A percentile compares a stretch with the other conserved stretches of the same genome.
These are phyloP conservation scores for Lentinula detonsa DNA, from an alignment of 768 basidiomycete genomes.

Conservation along the genomic window DNA sequence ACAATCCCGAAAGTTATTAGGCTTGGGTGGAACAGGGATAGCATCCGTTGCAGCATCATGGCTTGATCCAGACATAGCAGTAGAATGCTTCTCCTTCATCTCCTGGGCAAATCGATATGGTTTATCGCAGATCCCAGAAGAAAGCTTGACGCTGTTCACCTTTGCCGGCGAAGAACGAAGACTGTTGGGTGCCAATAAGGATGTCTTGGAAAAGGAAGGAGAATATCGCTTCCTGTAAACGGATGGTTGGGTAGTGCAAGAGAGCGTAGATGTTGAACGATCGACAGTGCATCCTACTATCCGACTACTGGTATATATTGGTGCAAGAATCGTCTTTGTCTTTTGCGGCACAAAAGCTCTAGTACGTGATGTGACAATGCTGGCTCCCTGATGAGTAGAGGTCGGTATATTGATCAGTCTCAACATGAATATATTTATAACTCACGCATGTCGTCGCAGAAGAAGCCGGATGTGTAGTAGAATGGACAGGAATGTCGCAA, in stretches of 20 bases:
- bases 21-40: neutral
- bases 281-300: too few species aligned
- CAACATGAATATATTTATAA: too few species aligned
- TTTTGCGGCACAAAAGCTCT: too few species aligned
- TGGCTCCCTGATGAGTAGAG: too few species aligned
- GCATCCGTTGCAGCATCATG: neutral
- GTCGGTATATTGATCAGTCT: too few species aligned
- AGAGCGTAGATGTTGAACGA: too few species aligned
- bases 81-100: neutral
- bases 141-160: neutral
- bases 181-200: neutral
- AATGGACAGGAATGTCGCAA: too few species aligned
- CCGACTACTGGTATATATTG: too few species aligned
- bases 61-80: neutral
- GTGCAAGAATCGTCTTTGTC: too few species aligned
- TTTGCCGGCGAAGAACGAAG: neutral
- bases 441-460: too few species aligned
- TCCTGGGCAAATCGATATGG: neutral
- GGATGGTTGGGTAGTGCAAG: neutral
- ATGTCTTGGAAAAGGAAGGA: neutral
- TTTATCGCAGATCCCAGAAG: neutral
- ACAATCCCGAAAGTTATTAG: neutral
- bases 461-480: too few species aligned
- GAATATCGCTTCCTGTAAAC: neutral
- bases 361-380: too few species aligned